phyloP scores from a whole-genome alignment of 1,284 basidiomycete species.

The Volvariella volvacea region DNA sequence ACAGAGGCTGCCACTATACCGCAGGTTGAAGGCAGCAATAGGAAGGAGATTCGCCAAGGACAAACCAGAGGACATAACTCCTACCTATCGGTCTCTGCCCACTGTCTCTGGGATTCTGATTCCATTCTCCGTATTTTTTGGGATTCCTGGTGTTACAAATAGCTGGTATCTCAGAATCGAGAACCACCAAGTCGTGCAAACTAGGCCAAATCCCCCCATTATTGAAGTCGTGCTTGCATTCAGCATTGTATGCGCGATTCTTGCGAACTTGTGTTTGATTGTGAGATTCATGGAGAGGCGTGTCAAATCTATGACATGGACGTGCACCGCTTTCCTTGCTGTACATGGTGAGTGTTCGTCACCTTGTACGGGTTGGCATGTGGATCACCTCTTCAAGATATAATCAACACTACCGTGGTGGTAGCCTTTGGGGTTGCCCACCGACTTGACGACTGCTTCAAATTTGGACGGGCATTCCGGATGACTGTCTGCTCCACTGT shows the following conservation, averaged over 20 bases:
- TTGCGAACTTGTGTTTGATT: constrained; percentile 68
- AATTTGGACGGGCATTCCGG: constrained; percentile 74
- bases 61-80: constrained; percentile 5
- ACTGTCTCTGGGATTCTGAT: constrained; percentile 67
- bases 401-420: constrained; percentile 63
- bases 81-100: constrained; percentile 49
- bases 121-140: constrained; percentile 75
- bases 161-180: constrained; percentile 61
- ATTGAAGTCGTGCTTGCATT: constrained; percentile 60
- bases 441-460: constrained; percentile 62
- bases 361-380: not conserved
- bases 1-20: no score
- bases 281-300: constrained; percentile 65
- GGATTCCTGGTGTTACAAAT: constrained; percentile 71
- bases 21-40: no score
- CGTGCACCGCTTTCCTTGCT: constrained; percentile 58
- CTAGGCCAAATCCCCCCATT: constrained; percentile 46
- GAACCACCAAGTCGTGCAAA: constrained; percentile 39
- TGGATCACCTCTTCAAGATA: constrained; percentile 42
- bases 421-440: constrained; percentile 62
- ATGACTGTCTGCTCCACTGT: constrained; percentile 74
- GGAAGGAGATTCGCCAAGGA: no score
- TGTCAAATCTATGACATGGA: constrained; percentile 55
- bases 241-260: constrained; percentile 62
- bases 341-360: constrained; percentile 47